Evolutionary conservation across 768 basidiomycete species (phyloP), one percentile per base, ranked within the genome.

Genomic region (Hemileccinum rubropunctum): DNA sequence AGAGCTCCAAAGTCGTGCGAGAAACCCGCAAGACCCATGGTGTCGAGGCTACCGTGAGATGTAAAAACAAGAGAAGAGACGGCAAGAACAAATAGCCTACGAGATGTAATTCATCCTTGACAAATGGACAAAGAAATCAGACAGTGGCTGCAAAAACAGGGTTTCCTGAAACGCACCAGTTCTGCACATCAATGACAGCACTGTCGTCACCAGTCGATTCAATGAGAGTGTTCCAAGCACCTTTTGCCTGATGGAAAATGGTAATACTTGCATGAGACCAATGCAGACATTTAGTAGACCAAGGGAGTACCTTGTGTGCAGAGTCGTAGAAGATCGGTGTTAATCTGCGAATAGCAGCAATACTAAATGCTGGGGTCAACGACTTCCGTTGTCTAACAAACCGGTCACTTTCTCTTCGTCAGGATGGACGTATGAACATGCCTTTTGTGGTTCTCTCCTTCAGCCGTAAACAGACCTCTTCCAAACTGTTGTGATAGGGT

Each of bases 1-100:
- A 84, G 69, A 1, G 78, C 65, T 21, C 74, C 74, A 57, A 84
- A 84, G 57, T 83, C 74, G 54, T 84, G 76, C 0, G 78, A 76
- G 53, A 84, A 84, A 2, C 81, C 82, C 12, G 80, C 80, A 35
- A 82, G 77, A 17, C 82, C 81, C 39, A 84, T 73, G 3, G 73
- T 73, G 55, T 84, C 83, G 8, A 84, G 65, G 10, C 81, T 81
- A 20, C 6, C 15, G 7, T 4, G 10, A 32, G 3, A 14, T 0
- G 3, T 41, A 2, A 12, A 18, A 9, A 21, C 4, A 5, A 28
- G 28, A 42, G 18, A 11, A 6, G 26, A 1, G 26, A 37, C 1
- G 11, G 15, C 20, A 4, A 5, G 13, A 23, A 21, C 12, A 27
- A 15, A 36, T 7, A 21, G 3, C 67, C 15, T 49, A 70, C 69